Conservation (phyloP, 1,139 yeast genomes). For the Saccharomyces hybrid region DNA sequence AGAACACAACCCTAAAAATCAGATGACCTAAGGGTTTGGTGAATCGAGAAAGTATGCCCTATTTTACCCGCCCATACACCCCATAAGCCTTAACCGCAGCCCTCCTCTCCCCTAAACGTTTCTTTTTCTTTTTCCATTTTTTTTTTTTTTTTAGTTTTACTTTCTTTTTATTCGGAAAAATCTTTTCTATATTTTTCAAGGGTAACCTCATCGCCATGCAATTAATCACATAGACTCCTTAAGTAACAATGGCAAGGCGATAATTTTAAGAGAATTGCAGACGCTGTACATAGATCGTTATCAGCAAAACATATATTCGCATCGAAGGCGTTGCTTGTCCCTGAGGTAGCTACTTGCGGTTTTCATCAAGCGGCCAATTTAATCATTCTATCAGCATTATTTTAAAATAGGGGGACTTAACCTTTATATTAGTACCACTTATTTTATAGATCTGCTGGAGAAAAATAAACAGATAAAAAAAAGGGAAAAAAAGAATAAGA, state of each 20-base stretch:
- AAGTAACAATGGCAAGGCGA: not conserved
- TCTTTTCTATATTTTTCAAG: not conserved
- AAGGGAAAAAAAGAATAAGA: not conserved
- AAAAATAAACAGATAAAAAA: not conserved
- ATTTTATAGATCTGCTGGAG: not conserved
- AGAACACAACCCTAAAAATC: not conserved
- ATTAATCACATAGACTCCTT: not conserved
- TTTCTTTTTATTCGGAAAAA: not conserved
- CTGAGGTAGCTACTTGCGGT: not conserved
- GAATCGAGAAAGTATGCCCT: not conserved
- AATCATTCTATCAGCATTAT: not conserved
- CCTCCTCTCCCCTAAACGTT: not conserved
- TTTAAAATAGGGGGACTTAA: not conserved
- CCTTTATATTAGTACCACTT: not conserved
- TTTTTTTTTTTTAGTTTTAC: not conserved
- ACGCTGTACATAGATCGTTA: not conserved
- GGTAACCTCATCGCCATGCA: not conserved
- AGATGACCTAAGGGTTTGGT: too few relatives aligned
- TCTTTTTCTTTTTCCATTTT: not conserved
- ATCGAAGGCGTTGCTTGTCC: not conserved
- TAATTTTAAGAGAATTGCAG: not conserved
- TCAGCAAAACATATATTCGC: not conserved
- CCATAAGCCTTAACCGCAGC: not conserved
- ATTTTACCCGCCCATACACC: not conserved
- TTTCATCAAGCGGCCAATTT: not conserved